Conservation (phyloP, 1,284 basidiomycete species). For the Agaricales sp. region DNA sequence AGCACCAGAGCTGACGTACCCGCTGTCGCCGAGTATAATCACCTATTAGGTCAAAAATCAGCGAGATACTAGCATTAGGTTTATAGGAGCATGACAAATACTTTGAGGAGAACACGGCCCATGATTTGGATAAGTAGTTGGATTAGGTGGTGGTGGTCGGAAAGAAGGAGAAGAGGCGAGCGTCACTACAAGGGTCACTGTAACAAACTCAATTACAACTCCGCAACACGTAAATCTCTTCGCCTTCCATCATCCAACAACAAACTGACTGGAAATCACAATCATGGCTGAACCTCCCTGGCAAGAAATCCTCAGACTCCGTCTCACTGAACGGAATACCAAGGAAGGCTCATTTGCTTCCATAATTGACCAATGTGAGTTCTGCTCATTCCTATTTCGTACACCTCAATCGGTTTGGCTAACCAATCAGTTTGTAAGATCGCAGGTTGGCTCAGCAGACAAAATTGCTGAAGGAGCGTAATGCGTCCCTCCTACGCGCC, state of each 20-base stretch:
- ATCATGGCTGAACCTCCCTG: conserved; percentile 71
- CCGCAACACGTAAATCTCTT: no score
- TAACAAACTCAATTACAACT: no score
- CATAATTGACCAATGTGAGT: conserved; percentile 83
- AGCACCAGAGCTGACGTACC: conserved; percentile 55
- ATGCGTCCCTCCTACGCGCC: conserved; percentile 74
- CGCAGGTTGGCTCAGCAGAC: conserved; percentile 84
- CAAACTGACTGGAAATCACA: no score
- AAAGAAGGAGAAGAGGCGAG: neutral
- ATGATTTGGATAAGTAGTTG: conserved; percentile 26
- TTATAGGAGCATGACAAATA: conserved; percentile 21
- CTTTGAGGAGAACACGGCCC: conserved; percentile 94
- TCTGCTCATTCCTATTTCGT: conserved; percentile 8
- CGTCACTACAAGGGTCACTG: neutral
- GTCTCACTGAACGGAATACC: conserved; percentile 70
- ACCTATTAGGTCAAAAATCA: conserved; percentile 44
- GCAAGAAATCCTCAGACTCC: conserved; percentile 69
- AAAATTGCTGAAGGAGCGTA: conserved; percentile 81
- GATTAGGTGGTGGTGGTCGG: conserved; percentile 5
- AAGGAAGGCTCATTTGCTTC: conserved; percentile 69
- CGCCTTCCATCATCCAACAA: no score
- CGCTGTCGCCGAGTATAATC: conserved; percentile 96
- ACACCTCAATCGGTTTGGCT: conserved; percentile 8
- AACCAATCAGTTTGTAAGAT: conserved; percentile 41
- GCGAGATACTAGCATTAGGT: conserved; percentile 1